Evolutionary conservation across 257 asterid species (phyloP), one percentile per base, ranked within the genome.

Genomic region (Lantana camara): DNA sequence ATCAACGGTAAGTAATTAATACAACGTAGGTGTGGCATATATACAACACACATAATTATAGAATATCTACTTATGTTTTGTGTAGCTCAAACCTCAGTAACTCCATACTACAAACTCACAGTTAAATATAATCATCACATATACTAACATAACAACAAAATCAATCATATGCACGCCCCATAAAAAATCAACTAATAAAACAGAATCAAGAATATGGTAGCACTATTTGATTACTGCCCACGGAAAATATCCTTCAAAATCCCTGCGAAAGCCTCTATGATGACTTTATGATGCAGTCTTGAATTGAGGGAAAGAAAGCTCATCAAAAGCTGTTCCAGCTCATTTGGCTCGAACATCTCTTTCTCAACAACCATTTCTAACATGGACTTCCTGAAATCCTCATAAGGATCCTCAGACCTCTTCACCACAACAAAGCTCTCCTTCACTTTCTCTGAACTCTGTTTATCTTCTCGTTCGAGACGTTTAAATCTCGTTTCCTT

Each of bases 331-430:
- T 80, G 73, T 46, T 85, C 96, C 71, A 90, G 59, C 48, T 87
- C 96, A 35, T 62, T 66, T 0, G 73, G 79, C 64, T 81, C 95
- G 54, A 82, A 83, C 4, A 83, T 85, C 68, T 85, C 73, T 56
- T 83, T 87, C 70, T 85, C 95, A 62, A 81, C 3, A 54, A 85
- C 83, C 96, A 87, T 87, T 62, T 90, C 97, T 69, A 61, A n/a
- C 95, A 90, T 90, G 2, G 96, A 87, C 23, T 58, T 83, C 89
- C 79, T 90, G 83, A 90, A 90, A 80, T 90, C 97, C 60, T 85
- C 72, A n/a, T 66, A 78, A 2, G 97, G 97, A 35, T 85, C 82
- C 22, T 23, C 74, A 1, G 96, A 87, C 69, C 64, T 82, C 94
- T 90, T 90, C 83, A 78, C 76, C 74, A 87, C 76, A 2, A 85